Base-by-base conservation (phyloP, 768 basidiomycete species). In the Rhizopogon roseolus region DNA sequence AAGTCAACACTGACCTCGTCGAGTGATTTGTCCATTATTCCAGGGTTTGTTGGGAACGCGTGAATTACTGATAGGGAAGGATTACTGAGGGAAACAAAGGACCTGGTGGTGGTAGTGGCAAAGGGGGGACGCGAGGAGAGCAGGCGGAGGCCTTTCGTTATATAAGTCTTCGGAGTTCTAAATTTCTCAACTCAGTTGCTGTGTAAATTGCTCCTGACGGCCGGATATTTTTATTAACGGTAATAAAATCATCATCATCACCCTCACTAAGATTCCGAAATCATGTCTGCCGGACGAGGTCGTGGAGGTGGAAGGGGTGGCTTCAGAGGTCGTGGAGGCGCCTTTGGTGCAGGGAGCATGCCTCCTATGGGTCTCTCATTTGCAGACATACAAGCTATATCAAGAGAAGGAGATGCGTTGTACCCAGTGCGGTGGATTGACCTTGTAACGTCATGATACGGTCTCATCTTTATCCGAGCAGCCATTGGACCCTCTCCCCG, bases 311-410 rank as follows among this genome's bases (percentile, higher is more conserved):
- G 87, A 4, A 69, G 88, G 55, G 84, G 86, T 7, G 81, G 82
- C 5, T 78, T 80, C 62, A 81, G 81, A 17, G 80, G 82, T 27
- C 73, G 75, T 19, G 53, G 67, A 13, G 64, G 69, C 27, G 57
- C 64, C 64, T 56, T 68, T 55, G 67, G 75, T 32, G 70, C 73
- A 41, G 58, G 69, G 28, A 60, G 60, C 17, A 67, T 79, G 37
- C 84, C 82, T 3, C 88, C 89, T 0, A 88, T 90, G 84, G 90
- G 91, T 17, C 78, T 93, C 29, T 84, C 85, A 6, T 89, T 88
- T 64, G 81, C 85, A 41, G 90, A 93, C 65, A 76, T 93, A 49
- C 87, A 90, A 65, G 77, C 81, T 46, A 70, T 92, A 63, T 86
- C 88, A 16, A 76, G 86, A 54, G 91, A 92, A 67, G 85, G 77